Conservation (phyloP, 108 stramenopile species). For the Conticribra guillardii region DNA sequence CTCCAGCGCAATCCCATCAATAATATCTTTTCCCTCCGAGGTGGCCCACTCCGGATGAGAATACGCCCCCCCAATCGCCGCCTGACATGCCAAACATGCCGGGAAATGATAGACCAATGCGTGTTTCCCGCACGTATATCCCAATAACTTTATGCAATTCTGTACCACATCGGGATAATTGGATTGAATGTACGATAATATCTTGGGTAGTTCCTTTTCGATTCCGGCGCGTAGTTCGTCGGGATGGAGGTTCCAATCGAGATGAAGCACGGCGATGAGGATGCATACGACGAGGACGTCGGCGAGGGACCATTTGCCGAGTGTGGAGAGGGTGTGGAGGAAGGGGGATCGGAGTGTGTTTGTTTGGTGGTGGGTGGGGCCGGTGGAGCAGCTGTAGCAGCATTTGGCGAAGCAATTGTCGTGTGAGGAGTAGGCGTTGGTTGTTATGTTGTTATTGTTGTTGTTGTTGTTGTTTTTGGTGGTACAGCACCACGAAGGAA, state of each 20-base stretch:
- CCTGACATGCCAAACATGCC: slow-evolving; percentile 60
- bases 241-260: slow-evolving; percentile 81
- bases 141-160: slow-evolving; percentile 61
- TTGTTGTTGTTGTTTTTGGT: no score
- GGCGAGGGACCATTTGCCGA: slow-evolving; percentile 86
- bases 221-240: slow-evolving; percentile 62
- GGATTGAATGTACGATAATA: slow-evolving; percentile 45
- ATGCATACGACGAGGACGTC: slow-evolving; percentile 88
- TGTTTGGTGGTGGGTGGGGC: slow-evolving; percentile 14
- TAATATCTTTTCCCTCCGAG: slow-evolving; percentile 49
- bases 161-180: slow-evolving; percentile 49
- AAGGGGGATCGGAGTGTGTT: slow-evolving; percentile 53
- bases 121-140: slow-evolving; percentile 48
- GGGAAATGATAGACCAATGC: slow-evolving; percentile 54
- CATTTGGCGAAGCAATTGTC: slow-evolving; percentile 5
- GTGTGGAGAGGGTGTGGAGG: slow-evolving; percentile 61
- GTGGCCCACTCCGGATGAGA: slow-evolving; percentile 63
- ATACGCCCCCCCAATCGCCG: slow-evolving; percentile 57
- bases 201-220: slow-evolving; percentile 58
- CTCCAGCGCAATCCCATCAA: slow-evolving; percentile 61
- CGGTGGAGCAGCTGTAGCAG: slow-evolving; percentile 30
- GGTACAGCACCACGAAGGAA: no score
- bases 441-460: neutral
- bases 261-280: slow-evolving; percentile 81
- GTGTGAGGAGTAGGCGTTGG: neutral